Conservation (phyloP, 192 early-diverging fungal genomes). For the Anaeromyces robustus region DNA sequence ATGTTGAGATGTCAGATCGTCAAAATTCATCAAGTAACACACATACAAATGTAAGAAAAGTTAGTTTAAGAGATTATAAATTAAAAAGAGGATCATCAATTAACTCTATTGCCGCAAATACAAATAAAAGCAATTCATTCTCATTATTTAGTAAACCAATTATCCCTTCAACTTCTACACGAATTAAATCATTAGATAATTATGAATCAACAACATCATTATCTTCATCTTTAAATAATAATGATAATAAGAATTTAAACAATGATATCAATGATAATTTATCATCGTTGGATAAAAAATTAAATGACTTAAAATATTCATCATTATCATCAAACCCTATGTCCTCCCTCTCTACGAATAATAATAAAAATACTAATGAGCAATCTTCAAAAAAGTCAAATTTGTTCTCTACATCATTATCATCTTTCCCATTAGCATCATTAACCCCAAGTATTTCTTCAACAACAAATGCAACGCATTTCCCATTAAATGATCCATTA, state of each 20-base stretch:
- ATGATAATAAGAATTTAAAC: not conserved
- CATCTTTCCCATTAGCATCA: not conserved
- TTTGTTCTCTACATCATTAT: not conserved
- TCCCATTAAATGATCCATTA: not conserved
- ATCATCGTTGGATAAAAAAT: not conserved
- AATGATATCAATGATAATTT: not conserved
- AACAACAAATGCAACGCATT: not conserved
- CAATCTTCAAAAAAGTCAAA: not conserved
- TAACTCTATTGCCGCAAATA: not conserved
- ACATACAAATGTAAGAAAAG: not conserved
- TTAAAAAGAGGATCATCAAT: not conserved
- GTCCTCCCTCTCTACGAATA: too few relatives aligned
- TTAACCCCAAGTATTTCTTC: not conserved
- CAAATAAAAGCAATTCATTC: not conserved
- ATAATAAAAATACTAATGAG: too few relatives aligned
- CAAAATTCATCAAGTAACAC: not conserved
- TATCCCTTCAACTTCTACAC: not conserved
- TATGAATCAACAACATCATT: not conserved
- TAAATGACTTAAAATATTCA: not conserved
- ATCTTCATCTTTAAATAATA: not conserved
- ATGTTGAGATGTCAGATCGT: not conserved
- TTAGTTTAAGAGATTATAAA: not conserved
- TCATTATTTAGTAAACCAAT: not conserved
- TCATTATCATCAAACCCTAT: not conserved
- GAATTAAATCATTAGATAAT: not conserved